Evolutionary conservation across 2,329 filamentous ascomycete genomes (phyloP).

Genomic region (Aspergillus oerlinghausenensis): DNA sequence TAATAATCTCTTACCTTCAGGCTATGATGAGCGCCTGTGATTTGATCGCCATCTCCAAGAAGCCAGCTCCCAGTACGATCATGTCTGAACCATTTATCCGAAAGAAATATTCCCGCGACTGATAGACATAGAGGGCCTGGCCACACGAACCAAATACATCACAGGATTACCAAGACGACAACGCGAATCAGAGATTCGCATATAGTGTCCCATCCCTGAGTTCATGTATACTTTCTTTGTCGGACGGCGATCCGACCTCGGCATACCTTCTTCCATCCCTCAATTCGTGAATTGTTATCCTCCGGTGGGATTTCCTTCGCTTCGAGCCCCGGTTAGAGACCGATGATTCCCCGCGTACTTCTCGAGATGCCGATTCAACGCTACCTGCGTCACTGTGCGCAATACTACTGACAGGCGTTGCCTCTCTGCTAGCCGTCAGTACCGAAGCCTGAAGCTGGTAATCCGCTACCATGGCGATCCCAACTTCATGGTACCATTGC

Average conservation of each 20-base stretch:
- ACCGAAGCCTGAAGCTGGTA: slow-evolving; percentile 33
- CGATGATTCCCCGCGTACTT: slow-evolving; percentile 14
- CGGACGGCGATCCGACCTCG: slow-evolving; percentile 36
- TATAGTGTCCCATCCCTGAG: slow-evolving; percentile 41
- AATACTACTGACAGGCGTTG: slow-evolving; percentile 20
- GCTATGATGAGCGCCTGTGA: background rate
- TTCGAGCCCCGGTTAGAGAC: slow-evolving; percentile 23
- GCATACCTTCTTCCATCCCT: slow-evolving; percentile 40
- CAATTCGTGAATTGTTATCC: slow-evolving; percentile 41
- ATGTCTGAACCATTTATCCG: background rate
- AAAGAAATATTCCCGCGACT: no score
- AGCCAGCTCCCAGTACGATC: background rate
- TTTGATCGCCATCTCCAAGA: background rate
- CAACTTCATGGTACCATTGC: slow-evolving; percentile 39
- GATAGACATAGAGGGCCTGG: no score
- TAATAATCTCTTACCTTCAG: background rate
- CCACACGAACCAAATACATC: background rate
- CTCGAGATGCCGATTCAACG: slow-evolving; percentile 21
- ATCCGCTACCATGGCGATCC: slow-evolving; percentile 32
- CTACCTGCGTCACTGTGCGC: slow-evolving; percentile 31
- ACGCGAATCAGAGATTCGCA: slow-evolving; percentile 30
- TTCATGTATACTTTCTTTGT: slow-evolving; percentile 38
- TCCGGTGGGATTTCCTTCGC: slow-evolving; percentile 27
- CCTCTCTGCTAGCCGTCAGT: slow-evolving; percentile 23
- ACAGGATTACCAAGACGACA: background rate